Base-by-base conservation (phyloP, 257 asterid species). In the Ocimum tenuiflorum region DNA sequence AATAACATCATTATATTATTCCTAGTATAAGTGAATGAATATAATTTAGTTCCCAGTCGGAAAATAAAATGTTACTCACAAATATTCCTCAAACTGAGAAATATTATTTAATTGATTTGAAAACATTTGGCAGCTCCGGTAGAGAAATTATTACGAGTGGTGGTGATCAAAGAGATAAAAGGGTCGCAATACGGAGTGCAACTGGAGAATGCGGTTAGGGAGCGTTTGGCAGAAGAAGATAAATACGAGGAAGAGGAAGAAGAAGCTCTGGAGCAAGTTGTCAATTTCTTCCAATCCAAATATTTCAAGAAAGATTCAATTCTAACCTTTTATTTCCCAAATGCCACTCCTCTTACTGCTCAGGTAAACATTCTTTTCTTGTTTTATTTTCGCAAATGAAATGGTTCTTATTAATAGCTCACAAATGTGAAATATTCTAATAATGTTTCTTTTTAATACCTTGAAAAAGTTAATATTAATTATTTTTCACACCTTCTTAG, bases 131-230 rank as follows among this genome's bases (percentile, higher is more conserved):
- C 91, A 92, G 97, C 90, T 17, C 91, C 96, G 0, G 84, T 85
- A 51, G 92, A 88, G 12, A 85, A 88, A 55, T 27, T 82, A 6
- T 53, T 94, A 48, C 81, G 91, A 57, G 79, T 94, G 39, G 97
- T 90, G 67, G 95, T 90, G 84, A 90, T 94, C 2, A 94, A 94
- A 75, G 99, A 94, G 88, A 90, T 94, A 63, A 90, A 94, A 70
- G 99, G 99, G 0, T 88, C 97, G 1, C 96, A 94, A 48, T 88
- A 79, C n/a, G 97, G 91, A 15, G 87, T 81, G 60, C 97, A 85
- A 74, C 75, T 90, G 35, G 97, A 94, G 82, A 81, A 77, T 38
- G 77, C 86, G 0, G 90, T 88, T 6, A 85, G 95, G 80, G 95
- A 88, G 63, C 83, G 91, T 29, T 78, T 94, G 81, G 95, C 89